Evolutionary conservation across 352 stramenopile species (phyloP), one percentile per base, ranked within the genome.

Genomic region (Globisporangium perplexum): DNA sequence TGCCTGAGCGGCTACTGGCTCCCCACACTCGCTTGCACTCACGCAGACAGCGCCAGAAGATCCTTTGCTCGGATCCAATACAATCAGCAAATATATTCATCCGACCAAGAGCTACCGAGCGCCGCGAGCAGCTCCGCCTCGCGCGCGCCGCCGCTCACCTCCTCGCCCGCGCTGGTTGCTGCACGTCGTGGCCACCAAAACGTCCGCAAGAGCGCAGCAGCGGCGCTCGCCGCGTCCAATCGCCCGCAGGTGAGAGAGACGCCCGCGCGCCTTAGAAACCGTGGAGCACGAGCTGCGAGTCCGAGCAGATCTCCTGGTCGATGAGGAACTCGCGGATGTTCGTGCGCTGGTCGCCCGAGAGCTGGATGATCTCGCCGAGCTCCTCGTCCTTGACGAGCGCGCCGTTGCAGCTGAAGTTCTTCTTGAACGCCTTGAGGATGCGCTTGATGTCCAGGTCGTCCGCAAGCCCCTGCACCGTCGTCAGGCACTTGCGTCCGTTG

Each of bases 371-470:
- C 70, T 99, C 96, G 50, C 95, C 90, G 31, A 95, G 74, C 63
- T 99, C 96, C 51, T 98, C 87, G 72, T 99, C 96, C 65, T 98
- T 98, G 50, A 98, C 95, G 38, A 99, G 95, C 53, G 96, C 96
- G 53, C 97, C 97, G 81, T 99, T 99, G 82, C 97, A 99, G 69
- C 88, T 98, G 70, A 99, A 99, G 77, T 98, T 99, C 84, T 99
- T 99, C 88, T 99, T 99, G 71, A 99, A 98, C 47, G 97, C 97
- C 78, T 99, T 99, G 62, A 98, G 95, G 77, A 99, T 99, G 52
- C 96, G 86, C 83, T 99, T 99, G 50, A 99, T 80, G 69, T 99
- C 96, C 57, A 99, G 81, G 78, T 99, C 97, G 57, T 98, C 91
- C 1, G 96, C 96, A 52, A 99, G 82, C 35, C 96, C 97, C 66